phyloP scores from a whole-genome alignment of 1,284 basidiomycete genomes.

The Boletellus sp. region DNA sequence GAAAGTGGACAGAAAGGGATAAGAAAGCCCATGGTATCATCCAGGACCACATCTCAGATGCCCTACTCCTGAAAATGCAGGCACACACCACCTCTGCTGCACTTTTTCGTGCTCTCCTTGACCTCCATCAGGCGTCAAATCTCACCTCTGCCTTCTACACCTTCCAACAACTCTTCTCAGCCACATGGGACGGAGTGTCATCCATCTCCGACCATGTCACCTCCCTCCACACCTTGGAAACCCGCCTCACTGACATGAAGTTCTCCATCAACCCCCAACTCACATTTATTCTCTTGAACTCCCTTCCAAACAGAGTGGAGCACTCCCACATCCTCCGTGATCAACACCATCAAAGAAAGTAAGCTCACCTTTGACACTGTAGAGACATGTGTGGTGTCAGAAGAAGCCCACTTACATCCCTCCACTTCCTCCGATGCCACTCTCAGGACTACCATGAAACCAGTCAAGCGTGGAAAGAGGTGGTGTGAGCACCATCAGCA shows the following conservation, averaged over 20 bases:
- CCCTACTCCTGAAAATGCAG: too few species aligned
- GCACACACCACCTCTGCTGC: too few species aligned
- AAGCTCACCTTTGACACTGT: background rate
- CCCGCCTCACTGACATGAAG: conserved; percentile 5
- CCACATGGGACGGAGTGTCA: background rate
- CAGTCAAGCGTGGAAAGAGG: too few species aligned
- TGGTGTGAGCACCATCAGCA: background rate
- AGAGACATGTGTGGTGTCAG: background rate
- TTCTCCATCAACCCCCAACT: background rate
- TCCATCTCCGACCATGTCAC: too few species aligned
- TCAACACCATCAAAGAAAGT: background rate
- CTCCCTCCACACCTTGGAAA: too few species aligned
- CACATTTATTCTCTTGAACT: conserved; percentile 1
- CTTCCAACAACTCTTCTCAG: background rate
- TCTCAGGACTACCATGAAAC: background rate
- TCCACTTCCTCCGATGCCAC: too few species aligned
- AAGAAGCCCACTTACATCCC: background rate
- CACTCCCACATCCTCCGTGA: background rate
- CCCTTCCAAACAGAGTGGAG: background rate
- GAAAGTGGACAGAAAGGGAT: too few species aligned
- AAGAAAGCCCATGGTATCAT: too few species aligned
- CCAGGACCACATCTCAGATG: too few species aligned
- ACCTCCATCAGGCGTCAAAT: background rate
- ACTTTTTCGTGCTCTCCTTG: background rate
- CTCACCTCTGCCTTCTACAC: background rate